phyloP scores from a whole-genome alignment of 345 rosid species.

The Microcos paniculata region DNA sequence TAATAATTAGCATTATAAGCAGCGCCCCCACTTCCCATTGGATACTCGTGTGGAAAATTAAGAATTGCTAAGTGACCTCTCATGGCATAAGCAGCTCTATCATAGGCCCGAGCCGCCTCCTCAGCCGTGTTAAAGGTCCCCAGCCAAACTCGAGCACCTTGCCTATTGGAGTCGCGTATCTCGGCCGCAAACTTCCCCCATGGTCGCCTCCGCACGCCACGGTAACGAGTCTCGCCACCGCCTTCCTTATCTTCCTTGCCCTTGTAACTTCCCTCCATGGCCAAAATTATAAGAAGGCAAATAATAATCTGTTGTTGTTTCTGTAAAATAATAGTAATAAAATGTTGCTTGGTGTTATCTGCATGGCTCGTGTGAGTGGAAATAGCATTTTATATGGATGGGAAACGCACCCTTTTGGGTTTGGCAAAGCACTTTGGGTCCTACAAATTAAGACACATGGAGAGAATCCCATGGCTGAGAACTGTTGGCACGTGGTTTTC shows the following conservation, averaged over 20 bases:
- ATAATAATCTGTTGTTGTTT: too few species aligned
- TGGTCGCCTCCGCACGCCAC: conserved; percentile 82
- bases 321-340: too few species aligned
- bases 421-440: conserved; percentile 14
- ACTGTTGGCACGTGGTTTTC: conserved; percentile 12
- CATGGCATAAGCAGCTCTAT: conserved; percentile 80
- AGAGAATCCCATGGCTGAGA: conserved; percentile 7
- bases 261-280: conserved; percentile 31
- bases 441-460: conserved; percentile 23
- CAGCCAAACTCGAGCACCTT: conserved; percentile 84
- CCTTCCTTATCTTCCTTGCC: conserved; percentile 5
- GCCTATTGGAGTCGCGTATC: conserved; percentile 75
- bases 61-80: conserved; percentile 78
- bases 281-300: neutral
- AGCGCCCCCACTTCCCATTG: conserved; percentile 29
- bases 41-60: conserved; percentile 78
- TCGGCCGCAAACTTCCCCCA: conserved; percentile 96
- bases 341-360: neutral
- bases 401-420: neutral
- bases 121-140: conserved; percentile 90
- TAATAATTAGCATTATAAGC: conserved; percentile 2
- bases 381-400: conserved; percentile 17
- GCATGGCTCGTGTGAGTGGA: conserved; percentile 30
- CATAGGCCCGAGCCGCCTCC: conserved; percentile 89
- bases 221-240: conserved; percentile 45